phyloP scores from a whole-genome alignment of 305 asterid species.

The Nicotiana rustica region DNA sequence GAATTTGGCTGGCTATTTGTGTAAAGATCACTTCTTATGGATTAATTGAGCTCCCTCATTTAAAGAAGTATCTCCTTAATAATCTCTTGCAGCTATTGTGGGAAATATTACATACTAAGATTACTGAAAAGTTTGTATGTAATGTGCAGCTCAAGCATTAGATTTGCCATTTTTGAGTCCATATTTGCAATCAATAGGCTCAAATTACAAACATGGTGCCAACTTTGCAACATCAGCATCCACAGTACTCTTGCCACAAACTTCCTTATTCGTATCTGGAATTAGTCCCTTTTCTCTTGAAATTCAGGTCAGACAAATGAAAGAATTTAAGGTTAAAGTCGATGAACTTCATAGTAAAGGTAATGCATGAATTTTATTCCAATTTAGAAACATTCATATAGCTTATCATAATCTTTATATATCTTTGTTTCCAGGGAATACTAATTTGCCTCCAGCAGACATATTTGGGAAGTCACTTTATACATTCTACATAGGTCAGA shows the following conservation, averaged over 20 bases:
- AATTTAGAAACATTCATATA: not conserved
- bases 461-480: slow-evolving; percentile 67
- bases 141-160: slow-evolving; percentile 69
- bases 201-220: slow-evolving; percentile 80
- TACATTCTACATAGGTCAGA: slow-evolving; percentile 87
- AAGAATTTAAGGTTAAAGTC: slow-evolving; percentile 60
- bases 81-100: no score
- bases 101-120: no score
- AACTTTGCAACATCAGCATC: slow-evolving; percentile 87
- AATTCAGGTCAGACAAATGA: slow-evolving; percentile 77
- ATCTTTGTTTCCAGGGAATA: slow-evolving; percentile 38
- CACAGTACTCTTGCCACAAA: slow-evolving; percentile 69
- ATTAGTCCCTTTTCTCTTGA: slow-evolving; percentile 82
- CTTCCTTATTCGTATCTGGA: slow-evolving; percentile 76
- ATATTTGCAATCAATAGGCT: slow-evolving; percentile 78
- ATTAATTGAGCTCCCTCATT: no score
- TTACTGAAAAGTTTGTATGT: no score
- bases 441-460: slow-evolving; percentile 59
- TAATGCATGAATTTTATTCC: not conserved
- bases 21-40: no score
- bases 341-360: slow-evolving; percentile 45
- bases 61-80: no score
- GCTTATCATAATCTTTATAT: not conserved
- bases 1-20: no score
- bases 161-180: slow-evolving; percentile 83